Evolutionary conservation across 306 rosid genomes (phyloP).

Genomic region (Benincasa hispida): DNA sequence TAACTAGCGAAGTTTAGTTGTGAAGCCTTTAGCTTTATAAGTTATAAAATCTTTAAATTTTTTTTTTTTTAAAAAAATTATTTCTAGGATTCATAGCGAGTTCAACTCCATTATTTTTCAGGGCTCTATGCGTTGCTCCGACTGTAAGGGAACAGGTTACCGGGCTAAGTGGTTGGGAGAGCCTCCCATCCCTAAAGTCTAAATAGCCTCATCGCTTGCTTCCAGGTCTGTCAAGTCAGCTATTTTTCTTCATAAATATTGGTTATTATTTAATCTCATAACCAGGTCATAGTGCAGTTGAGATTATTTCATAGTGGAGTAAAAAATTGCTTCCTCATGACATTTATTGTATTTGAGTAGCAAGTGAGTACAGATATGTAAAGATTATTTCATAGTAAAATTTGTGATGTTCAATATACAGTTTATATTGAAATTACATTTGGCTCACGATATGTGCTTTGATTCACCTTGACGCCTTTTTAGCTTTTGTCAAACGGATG

Average conservation of each 20-base stretch:
- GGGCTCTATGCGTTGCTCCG: conserved; percentile 41
- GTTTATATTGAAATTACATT: neutral
- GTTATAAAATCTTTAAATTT: too few relatives aligned
- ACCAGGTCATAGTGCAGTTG: too few relatives aligned
- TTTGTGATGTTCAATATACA: neutral
- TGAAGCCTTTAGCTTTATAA: too few relatives aligned
- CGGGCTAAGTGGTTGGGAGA: conserved; percentile 76
- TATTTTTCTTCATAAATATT: too few relatives aligned
- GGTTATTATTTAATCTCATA: too few relatives aligned
- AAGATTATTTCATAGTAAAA: neutral
- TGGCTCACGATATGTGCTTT: neutral
- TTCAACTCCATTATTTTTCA: conserved; percentile 11
- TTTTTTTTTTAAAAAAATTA: too few relatives aligned
- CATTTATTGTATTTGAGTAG: neutral
- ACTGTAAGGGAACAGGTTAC: conserved; percentile 53
- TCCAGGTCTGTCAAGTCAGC: neutral
- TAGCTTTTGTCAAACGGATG: neutral
- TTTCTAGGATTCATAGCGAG: too few relatives aligned
- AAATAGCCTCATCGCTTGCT: conserved; percentile 17
- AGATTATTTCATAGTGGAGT: neutral
- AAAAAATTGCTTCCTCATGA: neutral
- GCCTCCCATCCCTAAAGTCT: conserved; percentile 60
- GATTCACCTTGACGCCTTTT: neutral
- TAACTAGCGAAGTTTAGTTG: too few relatives aligned
- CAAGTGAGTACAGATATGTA: neutral